Conservation (phyloP, 345 rosid species). For the Eucalyptus regnans region DNA sequence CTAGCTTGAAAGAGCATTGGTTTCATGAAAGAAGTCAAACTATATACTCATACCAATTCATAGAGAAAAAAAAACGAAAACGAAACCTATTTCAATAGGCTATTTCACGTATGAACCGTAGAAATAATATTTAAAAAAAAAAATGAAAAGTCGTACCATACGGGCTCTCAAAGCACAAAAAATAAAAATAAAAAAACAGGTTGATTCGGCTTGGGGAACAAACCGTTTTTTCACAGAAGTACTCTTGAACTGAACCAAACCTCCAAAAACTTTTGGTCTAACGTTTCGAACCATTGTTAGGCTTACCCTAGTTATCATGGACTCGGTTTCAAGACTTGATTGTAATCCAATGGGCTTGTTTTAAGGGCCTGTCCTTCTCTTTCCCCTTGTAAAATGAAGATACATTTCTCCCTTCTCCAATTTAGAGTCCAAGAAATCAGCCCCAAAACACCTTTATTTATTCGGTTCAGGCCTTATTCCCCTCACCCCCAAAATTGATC, state of each 20-base stretch:
- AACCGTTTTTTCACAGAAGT: background rate
- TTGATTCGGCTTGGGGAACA: background rate
- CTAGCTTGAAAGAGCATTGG: background rate
- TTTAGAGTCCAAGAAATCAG: no score
- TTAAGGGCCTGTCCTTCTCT: background rate
- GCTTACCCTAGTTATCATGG: background rate
- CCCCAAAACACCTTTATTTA: no score
- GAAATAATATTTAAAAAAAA: background rate
- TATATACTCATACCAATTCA: no score
- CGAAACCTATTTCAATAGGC: background rate
- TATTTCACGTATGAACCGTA: background rate
- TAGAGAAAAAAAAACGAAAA: background rate
- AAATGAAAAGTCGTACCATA: background rate
- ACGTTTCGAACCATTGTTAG: background rate
- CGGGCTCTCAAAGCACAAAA: background rate
- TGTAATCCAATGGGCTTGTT: background rate
- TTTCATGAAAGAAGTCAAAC: background rate
- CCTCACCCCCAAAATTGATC: no score
- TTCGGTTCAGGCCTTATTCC: no score
- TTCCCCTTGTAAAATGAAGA: background rate
- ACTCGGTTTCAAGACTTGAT: background rate
- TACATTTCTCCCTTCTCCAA: no score
- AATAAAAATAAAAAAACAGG: background rate
- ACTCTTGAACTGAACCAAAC: background rate
- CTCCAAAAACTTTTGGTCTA: background rate